Percentiles rank a stretch among this genome's conserved stretches.
These are phyloP conservation scores for Apophysomyces ossiformis DNA, from an alignment of 371 early-diverging fungal species.

Conservation along the genomic window DNA sequence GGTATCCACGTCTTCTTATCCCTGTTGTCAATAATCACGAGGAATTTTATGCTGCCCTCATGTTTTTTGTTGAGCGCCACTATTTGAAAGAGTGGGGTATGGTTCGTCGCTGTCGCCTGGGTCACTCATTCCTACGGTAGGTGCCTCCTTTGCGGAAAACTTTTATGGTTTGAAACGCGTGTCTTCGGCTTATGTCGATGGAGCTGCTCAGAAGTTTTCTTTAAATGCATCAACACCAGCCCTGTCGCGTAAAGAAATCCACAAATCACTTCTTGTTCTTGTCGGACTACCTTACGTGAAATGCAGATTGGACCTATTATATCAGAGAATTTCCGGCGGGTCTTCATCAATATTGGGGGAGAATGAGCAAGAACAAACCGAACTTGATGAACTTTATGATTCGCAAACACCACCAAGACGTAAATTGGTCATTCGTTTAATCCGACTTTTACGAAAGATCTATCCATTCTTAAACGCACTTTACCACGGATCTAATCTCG, in stretches of 20 bases:
- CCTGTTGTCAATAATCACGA: slow-evolving; percentile 79
- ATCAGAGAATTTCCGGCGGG: slow-evolving; percentile 69
- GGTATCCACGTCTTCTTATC: slow-evolving; percentile 85
- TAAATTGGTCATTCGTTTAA: slow-evolving; percentile 41
- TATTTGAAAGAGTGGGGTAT: slow-evolving; percentile 82
- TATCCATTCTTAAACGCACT: slow-evolving; percentile 74
- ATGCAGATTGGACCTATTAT: slow-evolving; percentile 72
- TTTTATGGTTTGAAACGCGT: slow-evolving; percentile 90
- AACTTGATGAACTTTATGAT: slow-evolving; percentile 39
- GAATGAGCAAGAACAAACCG: slow-evolving; percentile 44
- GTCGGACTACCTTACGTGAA: slow-evolving; percentile 81
- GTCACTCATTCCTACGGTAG: slow-evolving; percentile 37
- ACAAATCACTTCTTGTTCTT: slow-evolving; percentile 70
- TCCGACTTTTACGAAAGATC: slow-evolving; percentile 53
- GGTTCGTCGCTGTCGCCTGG: slow-evolving; percentile 9
- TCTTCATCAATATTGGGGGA: slow-evolving; percentile 72
- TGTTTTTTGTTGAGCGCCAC: slow-evolving; percentile 81
- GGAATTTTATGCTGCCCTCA: slow-evolving; percentile 77
- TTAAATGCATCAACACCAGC: slow-evolving; percentile 26
- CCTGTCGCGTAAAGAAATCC: slow-evolving; percentile 56
- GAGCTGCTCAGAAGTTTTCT: slow-evolving; percentile 22
- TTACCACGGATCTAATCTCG: slow-evolving; percentile 66
- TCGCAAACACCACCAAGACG: slow-evolving; percentile 20
- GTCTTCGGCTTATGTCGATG: slow-evolving; percentile 34
- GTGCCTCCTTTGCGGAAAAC: slow-evolving; percentile 89